Evolutionary conservation across 2,329 filamentous ascomycete species (phyloP).

Genomic region (Drechslerella stenobrocha): DNA sequence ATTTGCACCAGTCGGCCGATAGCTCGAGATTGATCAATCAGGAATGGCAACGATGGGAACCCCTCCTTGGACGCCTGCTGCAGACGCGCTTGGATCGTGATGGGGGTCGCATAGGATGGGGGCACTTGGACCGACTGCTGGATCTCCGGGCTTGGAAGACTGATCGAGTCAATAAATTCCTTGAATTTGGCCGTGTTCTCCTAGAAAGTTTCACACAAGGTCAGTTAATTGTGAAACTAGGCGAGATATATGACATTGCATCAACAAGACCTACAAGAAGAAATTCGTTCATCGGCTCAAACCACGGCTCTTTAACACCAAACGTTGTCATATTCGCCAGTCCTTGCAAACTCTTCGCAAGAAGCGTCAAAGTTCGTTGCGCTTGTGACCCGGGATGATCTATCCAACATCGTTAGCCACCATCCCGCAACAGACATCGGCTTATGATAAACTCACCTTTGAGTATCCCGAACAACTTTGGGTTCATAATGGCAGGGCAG

Average conservation of each 20-base stretch:
- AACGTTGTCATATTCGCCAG: slow-evolving; percentile 71
- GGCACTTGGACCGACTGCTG: slow-evolving; percentile 62
- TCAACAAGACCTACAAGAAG: slow-evolving; percentile 54
- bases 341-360: slow-evolving; percentile 71
- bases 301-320: slow-evolving; percentile 71
- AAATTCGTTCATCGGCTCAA: slow-evolving; percentile 73
- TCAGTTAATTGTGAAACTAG: neutral
- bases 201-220: slow-evolving; percentile 10
- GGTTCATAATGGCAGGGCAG: slow-evolving; percentile 70
- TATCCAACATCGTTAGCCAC: slow-evolving; percentile 50
- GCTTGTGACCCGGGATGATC: slow-evolving; percentile 68
- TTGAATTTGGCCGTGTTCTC: slow-evolving; percentile 51
- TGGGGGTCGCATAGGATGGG: slow-evolving; percentile 86
- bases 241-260: neutral
- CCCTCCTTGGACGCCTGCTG: slow-evolving; percentile 82
- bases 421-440: neutral
- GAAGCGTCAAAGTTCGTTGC: slow-evolving; percentile 67
- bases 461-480: slow-evolving; percentile 69
- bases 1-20: slow-evolving; percentile 81
- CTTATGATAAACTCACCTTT: slow-evolving; percentile 62
- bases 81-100: slow-evolving; percentile 82
- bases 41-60: slow-evolving; percentile 87
- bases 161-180: slow-evolving; percentile 51
- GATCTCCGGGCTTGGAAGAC: slow-evolving; percentile 47
- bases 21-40: slow-evolving; percentile 84